These are phyloP conservation scores for Cladophialophora bantiana DNA, from an alignment of 2,329 filamentous ascomycete species.

Conservation along the genomic window DNA sequence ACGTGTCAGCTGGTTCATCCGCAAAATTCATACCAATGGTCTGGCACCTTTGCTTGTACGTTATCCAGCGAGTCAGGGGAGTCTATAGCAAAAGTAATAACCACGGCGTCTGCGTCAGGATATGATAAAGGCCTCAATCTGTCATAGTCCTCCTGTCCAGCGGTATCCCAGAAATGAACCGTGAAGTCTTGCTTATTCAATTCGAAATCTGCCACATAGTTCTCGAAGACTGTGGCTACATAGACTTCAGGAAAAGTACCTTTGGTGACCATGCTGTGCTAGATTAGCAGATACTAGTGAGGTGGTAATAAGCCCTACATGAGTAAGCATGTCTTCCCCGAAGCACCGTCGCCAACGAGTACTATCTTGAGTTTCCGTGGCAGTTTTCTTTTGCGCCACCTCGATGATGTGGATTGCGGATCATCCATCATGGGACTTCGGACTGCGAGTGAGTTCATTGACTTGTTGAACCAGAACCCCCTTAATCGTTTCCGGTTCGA, in stretches of 20 bases:
- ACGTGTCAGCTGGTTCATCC: constrained; percentile 11
- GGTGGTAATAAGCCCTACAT: constrained; percentile 72
- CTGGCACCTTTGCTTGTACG: constrained; percentile 98
- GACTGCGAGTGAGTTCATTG: too few relatives aligned
- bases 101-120: constrained; percentile 98
- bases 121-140: constrained; percentile 98
- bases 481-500: too few relatives aligned
- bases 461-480: too few relatives aligned
- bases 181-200: constrained; percentile 99
- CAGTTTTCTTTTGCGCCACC: too few relatives aligned
- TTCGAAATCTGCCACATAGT: constrained; percentile 99
- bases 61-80: constrained; percentile 99
- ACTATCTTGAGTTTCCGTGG: constrained; percentile 76
- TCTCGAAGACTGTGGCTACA: constrained; percentile 99
- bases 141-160: constrained; percentile 99
- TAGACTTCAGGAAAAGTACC: constrained; percentile 99
- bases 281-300: constrained; percentile 32
- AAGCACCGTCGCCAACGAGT: constrained; percentile 99
- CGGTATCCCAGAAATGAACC: constrained; percentile 99
- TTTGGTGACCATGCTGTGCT: constrained; percentile 95
- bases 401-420: too few relatives aligned
- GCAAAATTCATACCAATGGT: constrained; percentile 5
- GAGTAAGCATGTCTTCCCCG: constrained; percentile 99
- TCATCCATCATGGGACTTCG: too few relatives aligned
- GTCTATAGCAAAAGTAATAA: constrained; percentile 99